Evolutionary conservation across 2,329 filamentous ascomycete genomes (phyloP), one percentile per base, ranked within the genome.

Genomic region (Raffaelea ambrosiae): DNA sequence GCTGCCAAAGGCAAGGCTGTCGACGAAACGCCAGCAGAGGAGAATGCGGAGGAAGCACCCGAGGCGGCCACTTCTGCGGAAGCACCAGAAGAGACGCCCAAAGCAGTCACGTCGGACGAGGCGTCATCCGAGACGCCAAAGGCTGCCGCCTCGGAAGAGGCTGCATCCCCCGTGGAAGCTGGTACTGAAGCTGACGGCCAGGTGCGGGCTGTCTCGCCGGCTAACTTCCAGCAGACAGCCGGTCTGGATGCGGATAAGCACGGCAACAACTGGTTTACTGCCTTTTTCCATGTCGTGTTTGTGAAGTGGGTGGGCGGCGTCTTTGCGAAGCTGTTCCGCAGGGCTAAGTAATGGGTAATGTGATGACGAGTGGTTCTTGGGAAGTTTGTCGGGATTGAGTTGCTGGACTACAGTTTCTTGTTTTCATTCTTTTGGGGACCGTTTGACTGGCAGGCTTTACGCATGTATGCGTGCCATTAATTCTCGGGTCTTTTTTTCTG

Each of bases 281-380:
- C 59, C 10, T 63, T 68, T 46, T 54, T 68, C 43, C 58, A 54
- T 29, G 50, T 64, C 3, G 44, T 68, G 2, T 64, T 70, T 51
- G 62, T 68, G 40, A 65, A 67, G 44, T 66, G 63, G 61, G 58
- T 70, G 14, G 64, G 66, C 3, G 60, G 63, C 13, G 51, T 69
- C 40, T 54, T 66, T 29, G 55, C 53, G 21, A 61, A 54, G 48
- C 51, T 67, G 31, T 65, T 57, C 36, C 53, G 58, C 36, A 52
- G 57, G 43, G 13, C 7, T 7, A 29, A 29, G 7, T 29, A 29
- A 29, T 29, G 26, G 26, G 26, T 29, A 7, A 29, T 29, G 13
- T 29, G n/a, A n/a, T n/a, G n/a, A n/a, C n/a, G n/a, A n/a, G n/a
- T n/a, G n/a, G n/a, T n/a, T n/a, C n/a, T n/a, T n/a, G n/a, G n/a